These are phyloP conservation scores for Trapa bicornis DNA, from an alignment of 345 rosid genomes.

Conservation along the genomic window DNA sequence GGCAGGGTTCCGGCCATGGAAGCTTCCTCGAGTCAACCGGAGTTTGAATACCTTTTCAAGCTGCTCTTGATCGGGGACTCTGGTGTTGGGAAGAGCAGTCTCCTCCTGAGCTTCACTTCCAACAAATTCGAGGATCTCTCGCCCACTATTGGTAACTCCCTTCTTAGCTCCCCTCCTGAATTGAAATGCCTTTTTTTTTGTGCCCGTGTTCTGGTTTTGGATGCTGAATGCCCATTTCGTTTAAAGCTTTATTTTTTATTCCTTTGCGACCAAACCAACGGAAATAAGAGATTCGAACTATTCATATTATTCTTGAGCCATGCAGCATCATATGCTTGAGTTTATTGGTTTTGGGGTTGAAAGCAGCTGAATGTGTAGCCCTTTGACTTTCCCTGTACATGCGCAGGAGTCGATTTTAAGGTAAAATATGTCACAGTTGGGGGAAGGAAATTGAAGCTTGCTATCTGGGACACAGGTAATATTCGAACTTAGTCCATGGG, in stretches of 20 bases:
- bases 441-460: conserved; percentile 82
- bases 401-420: conserved; percentile 84
- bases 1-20: conserved; percentile 26
- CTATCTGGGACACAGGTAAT: conserved; percentile 89
- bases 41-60: conserved; percentile 67
- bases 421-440: conserved; percentile 67
- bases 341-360: neutral
- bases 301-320: neutral
- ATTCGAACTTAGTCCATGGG: neutral
- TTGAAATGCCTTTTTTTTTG: neutral
- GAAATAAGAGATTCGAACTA: no score
- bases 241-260: neutral
- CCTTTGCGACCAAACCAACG: no score
- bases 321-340: neutral
- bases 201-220: neutral
- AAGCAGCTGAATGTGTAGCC: conserved; percentile 6
- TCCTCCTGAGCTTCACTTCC: conserved; percentile 65
- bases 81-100: conserved; percentile 75
- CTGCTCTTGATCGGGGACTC: conserved; percentile 65
- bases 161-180: neutral
- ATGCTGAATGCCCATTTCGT: neutral
- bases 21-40: conserved; percentile 47
- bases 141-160: conserved; percentile 51
- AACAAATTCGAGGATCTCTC: conserved; percentile 56
- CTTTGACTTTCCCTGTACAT: neutral